Evolutionary conservation across 2,329 filamentous ascomycete genomes (phyloP).

Genomic region (Magnaporthales sp.): DNA sequence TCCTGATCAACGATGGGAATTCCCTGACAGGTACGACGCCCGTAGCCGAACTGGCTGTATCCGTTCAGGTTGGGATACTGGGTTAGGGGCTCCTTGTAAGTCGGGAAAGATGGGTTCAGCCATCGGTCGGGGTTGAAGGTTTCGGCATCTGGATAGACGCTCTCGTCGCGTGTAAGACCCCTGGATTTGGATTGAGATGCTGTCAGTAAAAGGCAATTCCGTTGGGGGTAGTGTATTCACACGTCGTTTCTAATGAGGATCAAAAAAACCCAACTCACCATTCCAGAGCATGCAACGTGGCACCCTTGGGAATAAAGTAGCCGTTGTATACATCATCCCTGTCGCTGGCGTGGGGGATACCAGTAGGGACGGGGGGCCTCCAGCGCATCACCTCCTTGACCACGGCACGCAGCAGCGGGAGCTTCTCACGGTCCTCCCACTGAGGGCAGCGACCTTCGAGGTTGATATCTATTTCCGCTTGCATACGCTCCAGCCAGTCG

Average conservation of each 20-base stretch:
- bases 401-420: conserved; percentile 37
- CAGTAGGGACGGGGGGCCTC: conserved; percentile 44
- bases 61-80: conserved; percentile 29
- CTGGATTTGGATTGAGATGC: conserved; percentile 13
- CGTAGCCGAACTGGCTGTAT: conserved; percentile 42
- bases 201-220: background rate
- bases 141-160: conserved; percentile 27
- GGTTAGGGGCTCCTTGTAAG: conserved; percentile 29
- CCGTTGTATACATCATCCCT: conserved; percentile 43
- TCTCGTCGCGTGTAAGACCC: conserved; percentile 35
- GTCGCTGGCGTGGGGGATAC: conserved; percentile 43
- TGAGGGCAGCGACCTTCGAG: conserved; percentile 33
- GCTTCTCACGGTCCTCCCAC: conserved; percentile 34
- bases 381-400: conserved; percentile 46
- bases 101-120: conserved; percentile 26
- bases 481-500: conserved; percentile 20
- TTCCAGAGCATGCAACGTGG: conserved; percentile 42
- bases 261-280: conserved; percentile 26
- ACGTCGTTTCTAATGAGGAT: no score
- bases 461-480: conserved; percentile 38
- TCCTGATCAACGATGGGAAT: conserved; percentile 31
- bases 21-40: conserved; percentile 38
- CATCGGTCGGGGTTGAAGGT: conserved; percentile 30
- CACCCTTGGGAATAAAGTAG: conserved; percentile 41
- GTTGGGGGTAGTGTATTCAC: background rate